Conservation (phyloP, 2,329 filamentous ascomycete species). For the Helotiales sp. region DNA sequence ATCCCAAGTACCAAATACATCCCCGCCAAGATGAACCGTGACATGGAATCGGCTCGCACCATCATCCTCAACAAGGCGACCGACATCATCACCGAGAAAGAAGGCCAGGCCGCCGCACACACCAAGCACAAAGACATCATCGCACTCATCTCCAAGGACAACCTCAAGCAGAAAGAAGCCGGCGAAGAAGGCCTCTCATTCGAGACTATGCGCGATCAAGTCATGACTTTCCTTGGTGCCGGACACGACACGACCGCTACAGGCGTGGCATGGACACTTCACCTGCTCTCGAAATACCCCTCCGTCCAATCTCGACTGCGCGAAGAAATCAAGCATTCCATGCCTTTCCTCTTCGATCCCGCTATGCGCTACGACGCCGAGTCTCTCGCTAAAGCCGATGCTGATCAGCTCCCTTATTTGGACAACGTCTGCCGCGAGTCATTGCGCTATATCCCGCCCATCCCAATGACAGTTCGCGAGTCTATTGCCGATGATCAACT, state of each 20-base stretch:
- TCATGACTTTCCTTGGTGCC: constrained; percentile 87
- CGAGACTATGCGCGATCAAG: constrained; percentile 82
- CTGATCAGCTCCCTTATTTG: constrained; percentile 50
- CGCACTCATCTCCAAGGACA: constrained; percentile 55
- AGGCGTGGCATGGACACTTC: constrained; percentile 49
- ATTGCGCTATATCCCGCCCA: constrained; percentile 52
- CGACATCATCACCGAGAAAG: constrained; percentile 68
- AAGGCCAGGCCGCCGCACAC: constrained; percentile 56
- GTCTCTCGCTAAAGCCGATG: constrained; percentile 44
- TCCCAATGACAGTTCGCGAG: constrained; percentile 53
- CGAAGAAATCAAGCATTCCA: constrained; percentile 49
- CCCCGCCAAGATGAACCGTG: constrained; percentile 66
- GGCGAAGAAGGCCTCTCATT: constrained; percentile 70
- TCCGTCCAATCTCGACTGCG: constrained; percentile 48
- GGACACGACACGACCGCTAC: constrained; percentile 53
- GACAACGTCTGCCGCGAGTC: constrained; percentile 54
- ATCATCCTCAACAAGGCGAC: constrained; percentile 60
- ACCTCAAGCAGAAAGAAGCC: constrained; percentile 61
- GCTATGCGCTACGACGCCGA: constrained; percentile 41
- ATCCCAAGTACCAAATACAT: constrained; percentile 53
- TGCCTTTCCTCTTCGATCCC: constrained; percentile 52
- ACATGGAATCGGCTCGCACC: constrained; percentile 72
- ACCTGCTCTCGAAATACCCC: constrained; percentile 48
- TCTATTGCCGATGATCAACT: constrained; percentile 47
- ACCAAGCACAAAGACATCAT: constrained; percentile 71